phyloP scores from a whole-genome alignment of 352 stramenopile genomes.

The Pythium dissimile region DNA sequence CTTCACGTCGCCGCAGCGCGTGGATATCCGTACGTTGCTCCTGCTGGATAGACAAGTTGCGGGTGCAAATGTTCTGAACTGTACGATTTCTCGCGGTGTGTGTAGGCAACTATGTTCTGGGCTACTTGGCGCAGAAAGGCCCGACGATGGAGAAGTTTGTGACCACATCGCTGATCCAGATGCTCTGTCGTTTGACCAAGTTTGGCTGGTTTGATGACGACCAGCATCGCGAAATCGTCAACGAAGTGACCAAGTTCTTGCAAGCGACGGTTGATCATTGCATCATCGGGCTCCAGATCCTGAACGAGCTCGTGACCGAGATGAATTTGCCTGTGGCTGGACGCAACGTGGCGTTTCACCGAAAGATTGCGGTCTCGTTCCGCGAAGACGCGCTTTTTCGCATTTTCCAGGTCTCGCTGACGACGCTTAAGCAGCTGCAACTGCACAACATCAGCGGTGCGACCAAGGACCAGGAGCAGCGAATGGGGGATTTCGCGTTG shows the following conservation, averaged over 20 bases:
- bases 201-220: slow-evolving; percentile 99
- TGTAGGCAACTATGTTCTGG: slow-evolving; percentile 98
- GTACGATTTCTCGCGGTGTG: background rate
- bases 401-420: slow-evolving; percentile 96
- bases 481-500: slow-evolving; percentile 92
- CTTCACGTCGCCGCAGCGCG: slow-evolving; percentile 75
- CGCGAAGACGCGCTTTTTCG: slow-evolving; percentile 94
- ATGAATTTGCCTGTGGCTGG: slow-evolving; percentile 95
- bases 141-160: slow-evolving; percentile 95
- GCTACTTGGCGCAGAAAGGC: slow-evolving; percentile 95
- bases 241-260: slow-evolving; percentile 97
- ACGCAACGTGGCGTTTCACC: slow-evolving; percentile 95
- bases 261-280: slow-evolving; percentile 97
- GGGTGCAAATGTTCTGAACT: background rate
- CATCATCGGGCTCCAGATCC: slow-evolving; percentile 97
- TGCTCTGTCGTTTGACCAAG: slow-evolving; percentile 98
- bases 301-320: slow-evolving; percentile 97
- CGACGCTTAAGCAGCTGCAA: slow-evolving; percentile 95
- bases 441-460: slow-evolving; percentile 82
- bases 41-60: background rate
- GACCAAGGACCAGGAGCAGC: slow-evolving; percentile 86
- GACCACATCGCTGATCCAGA: slow-evolving; percentile 93
- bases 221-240: slow-evolving; percentile 94
- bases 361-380: slow-evolving; percentile 98
- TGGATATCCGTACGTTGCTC: slow-evolving; percentile 89